Evolutionary conservation across 139 green algal species (phyloP), one percentile per base, ranked within the genome.

Genomic region (Micractinium sp.): DNA sequence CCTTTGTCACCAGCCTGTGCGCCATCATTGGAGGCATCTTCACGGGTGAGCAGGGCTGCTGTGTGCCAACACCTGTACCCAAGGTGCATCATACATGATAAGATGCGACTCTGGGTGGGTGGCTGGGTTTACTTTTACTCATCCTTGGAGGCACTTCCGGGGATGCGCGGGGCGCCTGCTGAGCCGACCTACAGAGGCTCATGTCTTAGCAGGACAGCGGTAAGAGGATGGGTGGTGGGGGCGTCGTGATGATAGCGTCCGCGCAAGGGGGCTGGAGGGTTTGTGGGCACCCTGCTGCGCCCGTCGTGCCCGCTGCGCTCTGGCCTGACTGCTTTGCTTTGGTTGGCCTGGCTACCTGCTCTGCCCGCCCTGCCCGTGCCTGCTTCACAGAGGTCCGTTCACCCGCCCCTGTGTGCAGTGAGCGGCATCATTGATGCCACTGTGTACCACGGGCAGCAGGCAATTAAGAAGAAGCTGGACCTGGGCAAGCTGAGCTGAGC

Each of bases 21-120:
- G 98, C 98, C 71, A 99, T 99, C 71, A 93, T 99, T 33, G 98
- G 98, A 47, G 98, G 98, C 36, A 93, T 99, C 22, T 99, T 99
- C 93, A 99, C 98, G 79, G 83, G 83, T 87, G 83, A 9, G 83
- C 16, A 33, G 33, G 14, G 31, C 53, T 53, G 15, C 35, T 31
- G 33, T 31, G 35, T 33, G 14, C 2, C 75, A 81, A 27, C 75
- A 81, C n/a, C 75, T 33, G 63, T 25, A 25, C 63, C n/a, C n/a
- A 73, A 56, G 47, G 47, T 56, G 47, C 5, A 56, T 56, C 47
- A 9, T 56, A 56, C 47, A 16, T 56, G 7, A 56, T 56, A 16
- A 16, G 7, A 56, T 56, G 47, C 7, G 47, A 16, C 47, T 16
- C 47, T 56, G 47, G 47, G 47, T 5, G 47, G 5, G 47, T 56